phyloP scores from a whole-genome alignment of 2,329 filamentous ascomycete species.

The Aspergillus chevalieri region DNA sequence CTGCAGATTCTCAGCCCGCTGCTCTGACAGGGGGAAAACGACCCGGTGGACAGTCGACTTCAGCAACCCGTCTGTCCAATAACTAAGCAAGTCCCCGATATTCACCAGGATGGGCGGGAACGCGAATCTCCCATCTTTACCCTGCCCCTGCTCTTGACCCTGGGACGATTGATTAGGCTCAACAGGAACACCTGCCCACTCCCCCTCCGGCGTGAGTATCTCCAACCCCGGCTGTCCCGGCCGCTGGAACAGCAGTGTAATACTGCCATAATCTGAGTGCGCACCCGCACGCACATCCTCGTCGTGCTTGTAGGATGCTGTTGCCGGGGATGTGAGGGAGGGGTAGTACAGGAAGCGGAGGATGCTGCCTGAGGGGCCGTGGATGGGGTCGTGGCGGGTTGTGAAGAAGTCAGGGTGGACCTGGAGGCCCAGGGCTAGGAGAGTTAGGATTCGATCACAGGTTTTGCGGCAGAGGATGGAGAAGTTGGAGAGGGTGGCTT shows the following conservation, averaged over 20 bases:
- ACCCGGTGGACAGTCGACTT: conserved; percentile 87
- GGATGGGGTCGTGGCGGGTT: conserved; percentile 51
- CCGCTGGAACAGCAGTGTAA: conserved; percentile 75
- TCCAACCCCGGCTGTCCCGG: conserved; percentile 81
- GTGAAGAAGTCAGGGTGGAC: conserved; percentile 53
- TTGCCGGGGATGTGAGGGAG: conserved; percentile 43
- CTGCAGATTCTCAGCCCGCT: conserved; percentile 31
- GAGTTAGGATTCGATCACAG: conserved; percentile 64
- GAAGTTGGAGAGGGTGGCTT: conserved; percentile 61
- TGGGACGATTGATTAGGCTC: conserved; percentile 38
- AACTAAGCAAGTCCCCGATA: conserved; percentile 66
- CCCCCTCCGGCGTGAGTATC: conserved; percentile 56
- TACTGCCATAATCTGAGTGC: conserved; percentile 75
- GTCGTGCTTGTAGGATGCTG: conserved; percentile 40
- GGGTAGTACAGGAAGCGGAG: conserved; percentile 71
- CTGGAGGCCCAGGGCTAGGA: conserved; percentile 72
- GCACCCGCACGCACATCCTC: conserved; percentile 79
- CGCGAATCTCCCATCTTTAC: conserved; percentile 48
- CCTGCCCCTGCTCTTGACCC: conserved; percentile 2
- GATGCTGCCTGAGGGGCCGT: conserved; percentile 51
- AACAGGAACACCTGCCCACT: conserved; percentile 63
- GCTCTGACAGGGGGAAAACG: conserved; percentile 55
- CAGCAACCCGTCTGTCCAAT: conserved; percentile 86
- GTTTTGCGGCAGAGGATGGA: conserved; percentile 64
- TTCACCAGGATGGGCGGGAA: conserved; percentile 67